Evolutionary conservation across 371 early-diverging fungal genomes (phyloP).

Genomic region (Actinomucor elegans): DNA sequence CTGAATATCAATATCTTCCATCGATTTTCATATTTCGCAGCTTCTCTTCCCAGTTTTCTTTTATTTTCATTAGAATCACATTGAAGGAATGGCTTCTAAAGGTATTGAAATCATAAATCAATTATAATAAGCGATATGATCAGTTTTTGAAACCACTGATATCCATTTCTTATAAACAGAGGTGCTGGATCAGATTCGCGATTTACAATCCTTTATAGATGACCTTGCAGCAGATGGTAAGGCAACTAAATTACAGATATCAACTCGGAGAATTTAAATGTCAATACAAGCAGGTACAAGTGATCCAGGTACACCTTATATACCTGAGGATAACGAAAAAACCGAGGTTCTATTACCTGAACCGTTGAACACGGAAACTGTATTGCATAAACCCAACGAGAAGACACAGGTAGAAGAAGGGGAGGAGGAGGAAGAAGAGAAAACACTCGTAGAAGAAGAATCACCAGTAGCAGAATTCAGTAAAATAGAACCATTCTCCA

Average conservation of each 20-base stretch:
- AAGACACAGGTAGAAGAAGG: neutral
- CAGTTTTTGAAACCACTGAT: neutral
- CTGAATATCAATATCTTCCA: no score
- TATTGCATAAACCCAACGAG: constrained; percentile 1
- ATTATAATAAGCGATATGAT: neutral
- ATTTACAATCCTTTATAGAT: constrained; percentile 36
- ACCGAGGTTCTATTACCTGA: neutral
- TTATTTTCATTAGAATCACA: neutral
- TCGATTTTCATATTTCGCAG: no score
- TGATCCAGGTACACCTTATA: constrained; percentile 1
- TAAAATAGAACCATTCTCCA: constrained; percentile 1
- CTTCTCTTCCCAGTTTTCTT: neutral
- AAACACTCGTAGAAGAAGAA: constrained; percentile 7
- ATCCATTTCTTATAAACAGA: constrained; percentile 6
- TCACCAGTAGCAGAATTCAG: neutral
- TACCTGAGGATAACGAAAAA: neutral
- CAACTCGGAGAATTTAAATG: constrained; percentile 7
- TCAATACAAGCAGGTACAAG: neutral
- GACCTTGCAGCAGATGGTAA: constrained; percentile 25
- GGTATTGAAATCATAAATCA: neutral
- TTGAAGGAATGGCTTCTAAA: constrained; percentile 4
- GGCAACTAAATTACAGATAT: neutral
- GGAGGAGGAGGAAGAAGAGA: neutral
- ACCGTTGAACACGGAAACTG: no score
- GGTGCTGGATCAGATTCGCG: constrained; percentile 30